A percentile compares a stretch with the other conserved stretches of the same genome.
Evolutionary conservation across 495 filamentous ascomycete species (phyloP).

Genomic region (Chaetomium tenue): DNA sequence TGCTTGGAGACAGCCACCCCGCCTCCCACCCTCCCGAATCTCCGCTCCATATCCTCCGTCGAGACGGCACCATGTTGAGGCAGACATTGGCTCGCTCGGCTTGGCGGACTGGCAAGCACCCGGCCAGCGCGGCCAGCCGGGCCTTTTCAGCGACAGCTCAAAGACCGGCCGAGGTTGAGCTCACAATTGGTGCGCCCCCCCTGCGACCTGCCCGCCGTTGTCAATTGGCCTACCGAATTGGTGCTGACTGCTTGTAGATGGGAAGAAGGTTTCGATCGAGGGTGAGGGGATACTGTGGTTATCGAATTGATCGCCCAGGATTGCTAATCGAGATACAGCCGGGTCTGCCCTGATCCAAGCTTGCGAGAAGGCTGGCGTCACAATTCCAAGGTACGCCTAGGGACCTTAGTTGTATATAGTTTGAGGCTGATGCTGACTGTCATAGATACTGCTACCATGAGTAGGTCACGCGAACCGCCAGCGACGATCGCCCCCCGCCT

Average conservation of each 20-base stretch:
- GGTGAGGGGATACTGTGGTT: slow-evolving; percentile 50
- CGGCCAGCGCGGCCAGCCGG: slow-evolving; percentile 61
- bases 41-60: slow-evolving; percentile 40
- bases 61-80: slow-evolving; percentile 76
- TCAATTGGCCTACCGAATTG: slow-evolving; percentile 24
- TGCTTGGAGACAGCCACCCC: slow-evolving; percentile 15
- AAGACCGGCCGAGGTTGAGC: slow-evolving; percentile 84
- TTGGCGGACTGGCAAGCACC: slow-evolving; percentile 70
- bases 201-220: neutral
- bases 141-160: slow-evolving; percentile 70
- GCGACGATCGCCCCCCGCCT: slow-evolving; percentile 17
- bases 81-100: slow-evolving; percentile 82
- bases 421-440: slow-evolving; percentile 39
- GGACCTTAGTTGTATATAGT: neutral
- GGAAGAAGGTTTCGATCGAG: slow-evolving; percentile 93
- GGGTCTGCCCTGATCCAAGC: slow-evolving; percentile 97
- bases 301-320: slow-evolving; percentile 29
- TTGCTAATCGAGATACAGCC: slow-evolving; percentile 47
- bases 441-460: slow-evolving; percentile 98
- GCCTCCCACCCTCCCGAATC: slow-evolving; percentile 17
- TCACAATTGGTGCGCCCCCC: slow-evolving; percentile 75
- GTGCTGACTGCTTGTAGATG: slow-evolving; percentile 63
- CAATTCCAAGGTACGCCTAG: slow-evolving; percentile 69
- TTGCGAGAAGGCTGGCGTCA: slow-evolving; percentile 92
- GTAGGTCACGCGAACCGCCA: slow-evolving; percentile 47